These are phyloP conservation scores for Jatropha multifida DNA, from an alignment of 441 rosid genomes.

Conservation along the genomic window DNA sequence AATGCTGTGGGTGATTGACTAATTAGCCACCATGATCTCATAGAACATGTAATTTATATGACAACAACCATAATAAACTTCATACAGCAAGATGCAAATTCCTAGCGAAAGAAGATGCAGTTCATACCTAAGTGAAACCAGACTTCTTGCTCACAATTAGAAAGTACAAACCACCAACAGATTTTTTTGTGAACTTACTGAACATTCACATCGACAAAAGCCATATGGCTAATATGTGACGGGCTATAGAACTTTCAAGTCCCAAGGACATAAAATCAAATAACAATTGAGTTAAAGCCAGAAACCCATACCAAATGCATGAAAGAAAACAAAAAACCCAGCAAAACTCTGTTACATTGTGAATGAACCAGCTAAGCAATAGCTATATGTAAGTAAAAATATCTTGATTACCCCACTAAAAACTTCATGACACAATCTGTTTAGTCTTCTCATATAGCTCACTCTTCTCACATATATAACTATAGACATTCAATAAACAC, in stretches of 20 bases:
- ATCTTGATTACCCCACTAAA: too few species aligned
- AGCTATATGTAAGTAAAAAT: too few species aligned
- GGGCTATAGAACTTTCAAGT: constrained; percentile 20
- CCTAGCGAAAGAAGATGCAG: background rate
- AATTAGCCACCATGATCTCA: constrained; percentile 28
- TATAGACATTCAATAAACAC: too few species aligned
- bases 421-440: too few species aligned
- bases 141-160: constrained; percentile 21
- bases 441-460: too few species aligned
- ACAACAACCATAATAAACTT: background rate
- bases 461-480: too few species aligned
- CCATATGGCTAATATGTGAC: constrained; percentile 23
- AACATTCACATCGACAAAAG: constrained; percentile 53
- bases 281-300: background rate
- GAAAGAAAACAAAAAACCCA: too few species aligned
- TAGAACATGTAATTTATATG: background rate
- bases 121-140: constrained; percentile 3
- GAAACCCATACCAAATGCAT: too few species aligned
- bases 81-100: background rate
- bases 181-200: constrained; percentile 51
- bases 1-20: constrained; percentile 32
- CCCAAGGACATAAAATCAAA: too few species aligned
- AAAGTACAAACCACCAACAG: constrained; percentile 21
- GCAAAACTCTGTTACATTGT: too few species aligned
- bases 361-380: too few species aligned